phyloP scores from a whole-genome alignment of 2,329 filamentous ascomycete species.

The Pezicula carpinea region DNA sequence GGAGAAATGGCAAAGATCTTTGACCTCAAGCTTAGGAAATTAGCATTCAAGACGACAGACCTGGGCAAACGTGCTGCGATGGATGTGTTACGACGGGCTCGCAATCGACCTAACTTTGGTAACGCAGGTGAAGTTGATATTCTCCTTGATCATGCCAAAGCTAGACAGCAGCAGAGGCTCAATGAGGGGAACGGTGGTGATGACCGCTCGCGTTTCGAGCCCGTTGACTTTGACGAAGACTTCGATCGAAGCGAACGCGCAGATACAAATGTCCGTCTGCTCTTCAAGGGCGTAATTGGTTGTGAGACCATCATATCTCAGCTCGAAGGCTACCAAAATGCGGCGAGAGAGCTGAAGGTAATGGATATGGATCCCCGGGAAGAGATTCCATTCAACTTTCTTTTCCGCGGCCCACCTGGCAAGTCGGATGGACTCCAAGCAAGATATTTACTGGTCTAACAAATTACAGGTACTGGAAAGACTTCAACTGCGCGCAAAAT shows the following conservation, averaged over 20 bases:
- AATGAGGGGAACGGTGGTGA: conserved; percentile 2
- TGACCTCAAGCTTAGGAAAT: conserved; percentile 41
- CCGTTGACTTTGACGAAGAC: conserved; percentile 45
- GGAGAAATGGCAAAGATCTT: conserved; percentile 42
- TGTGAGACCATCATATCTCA: conserved; percentile 43
- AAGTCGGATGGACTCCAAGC: neutral
- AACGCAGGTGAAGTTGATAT: conserved; percentile 71
- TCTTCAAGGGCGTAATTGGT: conserved; percentile 47
- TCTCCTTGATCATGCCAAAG: conserved; percentile 47
- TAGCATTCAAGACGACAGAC: conserved; percentile 38
- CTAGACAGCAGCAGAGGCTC: conserved; percentile 53
- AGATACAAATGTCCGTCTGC: conserved; percentile 32
- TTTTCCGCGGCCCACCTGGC: conserved; percentile 45
- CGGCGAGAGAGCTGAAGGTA: conserved; percentile 37
- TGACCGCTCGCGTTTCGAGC: conserved; percentile 12
- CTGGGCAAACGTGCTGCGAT: conserved; percentile 44
- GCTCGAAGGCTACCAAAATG: conserved; percentile 42
- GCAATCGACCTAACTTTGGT: conserved; percentile 60
- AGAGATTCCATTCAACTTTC: conserved; percentile 49
- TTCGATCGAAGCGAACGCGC: conserved; percentile 39
- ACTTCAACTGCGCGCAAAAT: conserved; percentile 66
- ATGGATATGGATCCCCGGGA: conserved; percentile 42
- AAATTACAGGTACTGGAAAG: conserved; percentile 55
- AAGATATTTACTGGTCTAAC: neutral
- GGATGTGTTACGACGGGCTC: conserved; percentile 52